A percentile compares a stretch with the other conserved stretches of the same genome.
Evolutionary conservation across 495 filamentous ascomycete species (phyloP).

Genomic region (Podospora tetraspora): DNA sequence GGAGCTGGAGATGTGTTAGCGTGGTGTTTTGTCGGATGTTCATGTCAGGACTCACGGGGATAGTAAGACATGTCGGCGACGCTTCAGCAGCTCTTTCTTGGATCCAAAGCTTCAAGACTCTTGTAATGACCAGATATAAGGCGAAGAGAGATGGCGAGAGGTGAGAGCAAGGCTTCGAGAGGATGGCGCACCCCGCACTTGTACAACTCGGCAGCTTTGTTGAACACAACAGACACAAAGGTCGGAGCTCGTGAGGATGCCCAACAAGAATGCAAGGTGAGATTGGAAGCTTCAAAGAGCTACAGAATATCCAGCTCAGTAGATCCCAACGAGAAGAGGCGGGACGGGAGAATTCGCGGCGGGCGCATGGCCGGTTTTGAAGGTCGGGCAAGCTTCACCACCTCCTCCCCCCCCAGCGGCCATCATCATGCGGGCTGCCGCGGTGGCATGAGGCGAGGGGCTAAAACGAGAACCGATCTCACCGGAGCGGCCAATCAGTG

Average conservation of each 20-base stretch:
- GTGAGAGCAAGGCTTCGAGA: not conserved
- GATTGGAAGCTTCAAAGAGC: not conserved
- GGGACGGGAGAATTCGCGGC: not conserved
- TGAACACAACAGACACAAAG: not conserved
- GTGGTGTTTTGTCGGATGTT: not conserved
- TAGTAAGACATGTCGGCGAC: conserved; percentile 29
- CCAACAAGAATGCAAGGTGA: not conserved
- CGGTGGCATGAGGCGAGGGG: conserved; percentile 12
- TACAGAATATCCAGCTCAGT: not conserved
- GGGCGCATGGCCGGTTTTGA: conserved; percentile 5
- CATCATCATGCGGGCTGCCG: conserved; percentile 4
- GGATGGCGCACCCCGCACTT: conserved; percentile 17
- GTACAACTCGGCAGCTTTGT: conserved; percentile 12
- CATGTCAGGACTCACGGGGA: conserved; percentile 25
- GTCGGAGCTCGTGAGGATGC: not conserved
- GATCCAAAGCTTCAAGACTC: not conserved
- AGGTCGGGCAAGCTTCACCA: conserved; percentile 14
- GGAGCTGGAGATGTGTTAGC: conserved; percentile 17
- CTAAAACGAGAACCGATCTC: conserved; percentile 19
- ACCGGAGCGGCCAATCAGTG: conserved; percentile 16
- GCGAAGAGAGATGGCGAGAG: not conserved
- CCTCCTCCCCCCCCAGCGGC: not conserved
- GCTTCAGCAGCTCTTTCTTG: not conserved
- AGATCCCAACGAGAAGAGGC: not conserved
- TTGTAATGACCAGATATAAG: not conserved